Percentiles rank a stretch among this genome's conserved stretches.
Evolutionary conservation across 345 rosid genomes (phyloP).

Genomic region (Gynandropsis gynandra): DNA sequence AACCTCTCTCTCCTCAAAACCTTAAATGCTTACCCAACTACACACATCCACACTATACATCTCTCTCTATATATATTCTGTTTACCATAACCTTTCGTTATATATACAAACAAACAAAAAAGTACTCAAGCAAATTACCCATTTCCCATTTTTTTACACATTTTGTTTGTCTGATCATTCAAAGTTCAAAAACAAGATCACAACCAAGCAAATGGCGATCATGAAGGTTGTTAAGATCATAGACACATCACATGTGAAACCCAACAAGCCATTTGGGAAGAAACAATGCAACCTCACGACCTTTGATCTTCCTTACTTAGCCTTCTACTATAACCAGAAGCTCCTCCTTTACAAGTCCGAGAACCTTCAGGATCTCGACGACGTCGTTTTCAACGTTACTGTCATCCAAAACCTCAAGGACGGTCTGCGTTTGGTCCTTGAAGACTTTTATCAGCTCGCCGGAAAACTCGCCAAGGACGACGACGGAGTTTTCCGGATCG

Average conservation of each 20-base stretch:
- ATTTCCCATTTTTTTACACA: too few relatives aligned
- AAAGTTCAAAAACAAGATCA: not conserved
- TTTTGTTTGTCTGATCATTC: conserved; percentile 8
- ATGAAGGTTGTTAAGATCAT: conserved; percentile 44
- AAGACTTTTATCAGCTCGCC: conserved; percentile 72
- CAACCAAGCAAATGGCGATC: conserved; percentile 25
- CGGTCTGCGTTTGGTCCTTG: conserved; percentile 54
- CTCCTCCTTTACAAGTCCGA: conserved; percentile 53
- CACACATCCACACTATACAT: not conserved
- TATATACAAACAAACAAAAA: not conserved
- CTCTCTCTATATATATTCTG: conserved; percentile 13
- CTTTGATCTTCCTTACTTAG: conserved; percentile 86
- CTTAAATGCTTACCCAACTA: conserved; percentile 55
- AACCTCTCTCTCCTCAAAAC: conserved; percentile 41
- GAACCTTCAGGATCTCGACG: conserved; percentile 22
- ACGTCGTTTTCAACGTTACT: conserved; percentile 19
- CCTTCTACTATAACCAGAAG: conserved; percentile 88
- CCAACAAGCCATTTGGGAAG: conserved; percentile 49
- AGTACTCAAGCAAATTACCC: too few relatives aligned
- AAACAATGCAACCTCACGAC: conserved; percentile 65
- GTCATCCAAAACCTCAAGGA: conserved; percentile 70
- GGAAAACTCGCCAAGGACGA: conserved; percentile 81
- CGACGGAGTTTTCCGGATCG: conserved; percentile 69
- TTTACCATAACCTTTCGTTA: conserved; percentile 8
- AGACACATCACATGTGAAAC: conserved; percentile 51